Conservation (phyloP, 2,329 filamentous ascomycete genomes). For the Fusarium protoensiforme region DNA sequence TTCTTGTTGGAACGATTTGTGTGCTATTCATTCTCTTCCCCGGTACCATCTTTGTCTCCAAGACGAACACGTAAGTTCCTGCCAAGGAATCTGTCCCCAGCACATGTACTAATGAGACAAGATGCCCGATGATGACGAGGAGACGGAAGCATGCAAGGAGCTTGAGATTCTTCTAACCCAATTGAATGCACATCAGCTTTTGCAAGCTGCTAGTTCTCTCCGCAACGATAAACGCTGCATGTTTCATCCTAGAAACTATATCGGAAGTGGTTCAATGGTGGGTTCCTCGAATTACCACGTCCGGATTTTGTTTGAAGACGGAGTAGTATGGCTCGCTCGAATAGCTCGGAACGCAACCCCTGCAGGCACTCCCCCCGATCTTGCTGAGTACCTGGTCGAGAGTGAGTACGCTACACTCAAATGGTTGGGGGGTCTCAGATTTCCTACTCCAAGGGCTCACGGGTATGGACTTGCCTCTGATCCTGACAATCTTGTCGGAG, state of each 20-base stretch:
- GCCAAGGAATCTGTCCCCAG: background rate
- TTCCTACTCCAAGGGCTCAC: slow-evolving; percentile 42
- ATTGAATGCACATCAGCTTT: slow-evolving; percentile 10
- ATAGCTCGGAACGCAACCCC: slow-evolving; percentile 37
- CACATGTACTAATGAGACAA: background rate
- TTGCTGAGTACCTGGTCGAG: slow-evolving; percentile 41
- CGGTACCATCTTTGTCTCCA: slow-evolving; percentile 7
- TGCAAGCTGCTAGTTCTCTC: slow-evolving; percentile 23
- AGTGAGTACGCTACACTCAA: slow-evolving; percentile 48
- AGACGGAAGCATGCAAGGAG: background rate
- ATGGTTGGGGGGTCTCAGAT: slow-evolving; percentile 41
- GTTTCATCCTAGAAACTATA: slow-evolving; percentile 23
- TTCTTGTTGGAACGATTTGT: slow-evolving; percentile 4
- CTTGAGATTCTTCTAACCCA: background rate
- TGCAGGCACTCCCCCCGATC: slow-evolving; percentile 28
- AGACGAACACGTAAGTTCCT: background rate
- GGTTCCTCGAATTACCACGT: slow-evolving; percentile 41
- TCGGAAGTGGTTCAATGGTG: slow-evolving; percentile 31
- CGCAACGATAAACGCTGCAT: slow-evolving; percentile 18
- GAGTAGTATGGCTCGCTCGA: slow-evolving; percentile 38
- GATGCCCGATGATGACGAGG: slow-evolving; percentile 3
- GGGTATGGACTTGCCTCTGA: slow-evolving; percentile 35
- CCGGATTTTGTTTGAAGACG: slow-evolving; percentile 40
- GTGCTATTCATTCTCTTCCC: slow-evolving; percentile 7
- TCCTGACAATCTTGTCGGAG: slow-evolving; percentile 36